These are phyloP conservation scores for Vitis riparia DNA, from an alignment of 164 flowering plant species.

Conservation along the genomic window DNA sequence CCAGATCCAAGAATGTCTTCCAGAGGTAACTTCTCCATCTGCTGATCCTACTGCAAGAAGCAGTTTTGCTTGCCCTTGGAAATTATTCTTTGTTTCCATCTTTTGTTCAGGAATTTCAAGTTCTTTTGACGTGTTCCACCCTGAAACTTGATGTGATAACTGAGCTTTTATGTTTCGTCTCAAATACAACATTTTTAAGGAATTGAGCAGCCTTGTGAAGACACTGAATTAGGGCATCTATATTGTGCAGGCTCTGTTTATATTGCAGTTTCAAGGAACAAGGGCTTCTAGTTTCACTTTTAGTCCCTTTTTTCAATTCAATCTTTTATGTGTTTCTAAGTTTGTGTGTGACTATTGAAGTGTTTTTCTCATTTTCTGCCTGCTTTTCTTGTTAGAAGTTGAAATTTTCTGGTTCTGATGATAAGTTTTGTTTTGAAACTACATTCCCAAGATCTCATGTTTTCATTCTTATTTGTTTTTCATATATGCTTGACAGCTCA, in stretches of 20 bases:
- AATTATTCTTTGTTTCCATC: background rate
- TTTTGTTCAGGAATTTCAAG: background rate
- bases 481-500: no score
- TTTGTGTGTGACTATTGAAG: background rate
- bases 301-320: no score
- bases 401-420: constrained; percentile 7
- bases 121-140: no score
- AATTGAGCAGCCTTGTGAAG: no score
- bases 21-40: constrained; percentile 10
- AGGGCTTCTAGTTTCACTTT: no score
- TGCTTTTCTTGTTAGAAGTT: constrained; percentile 12
- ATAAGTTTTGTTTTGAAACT: constrained; percentile 18
- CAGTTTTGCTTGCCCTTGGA: background rate
- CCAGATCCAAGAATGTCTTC: constrained; percentile 10
- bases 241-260: no score
- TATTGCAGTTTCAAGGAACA: no score
- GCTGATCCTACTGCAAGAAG: constrained; percentile 1
- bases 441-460: constrained; percentile 2
- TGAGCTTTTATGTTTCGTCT: no score
- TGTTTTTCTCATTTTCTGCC: background rate
- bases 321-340: no score
- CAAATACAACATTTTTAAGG: no score
- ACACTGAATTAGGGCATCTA: no score
- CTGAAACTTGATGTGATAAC: no score
- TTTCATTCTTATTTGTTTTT: constrained; percentile 9